Percentiles rank a stretch among this genome's conserved stretches.
phyloP scores from a whole-genome alignment of 2,329 filamentous ascomycete genomes.

The Aspergillus fischeri region DNA sequence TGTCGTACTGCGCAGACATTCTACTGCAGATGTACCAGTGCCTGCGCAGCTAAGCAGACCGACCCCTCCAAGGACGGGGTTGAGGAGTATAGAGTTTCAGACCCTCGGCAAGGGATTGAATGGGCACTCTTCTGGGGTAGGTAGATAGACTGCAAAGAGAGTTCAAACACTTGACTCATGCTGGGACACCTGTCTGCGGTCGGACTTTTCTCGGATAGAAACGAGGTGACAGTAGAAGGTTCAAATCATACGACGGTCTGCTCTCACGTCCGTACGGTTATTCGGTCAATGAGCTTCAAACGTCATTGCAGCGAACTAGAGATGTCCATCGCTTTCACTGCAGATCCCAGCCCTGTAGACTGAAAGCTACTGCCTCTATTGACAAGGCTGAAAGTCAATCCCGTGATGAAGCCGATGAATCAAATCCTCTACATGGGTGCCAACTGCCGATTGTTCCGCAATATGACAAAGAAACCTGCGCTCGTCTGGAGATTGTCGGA shows the following conservation, averaged over 20 bases:
- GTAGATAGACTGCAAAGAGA: neutral
- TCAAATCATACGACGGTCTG: neutral
- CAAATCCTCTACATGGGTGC: neutral
- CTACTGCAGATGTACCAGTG: neutral
- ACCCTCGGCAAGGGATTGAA: neutral
- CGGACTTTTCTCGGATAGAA: neutral
- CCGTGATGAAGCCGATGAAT: neutral
- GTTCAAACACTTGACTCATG: neutral
- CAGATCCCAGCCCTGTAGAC: neutral
- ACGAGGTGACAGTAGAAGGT: neutral
- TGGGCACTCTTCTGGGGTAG: neutral
- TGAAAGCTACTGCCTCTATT: neutral
- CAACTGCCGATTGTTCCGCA: slow-evolving; percentile 2
- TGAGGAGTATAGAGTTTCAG: neutral
- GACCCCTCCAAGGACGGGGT: neutral
- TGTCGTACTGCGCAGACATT: neutral
- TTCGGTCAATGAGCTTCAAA: too few species aligned
- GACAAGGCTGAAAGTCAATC: neutral
- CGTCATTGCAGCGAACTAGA: neutral
- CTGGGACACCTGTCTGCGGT: neutral
- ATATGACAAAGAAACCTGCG: neutral
- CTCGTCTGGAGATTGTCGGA: neutral
- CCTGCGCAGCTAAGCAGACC: neutral
- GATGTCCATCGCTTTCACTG: neutral
- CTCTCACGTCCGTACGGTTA: too few species aligned